Base-by-base conservation (phyloP, 805 yeast species). In the Dipodascopsis tothii region DNA sequence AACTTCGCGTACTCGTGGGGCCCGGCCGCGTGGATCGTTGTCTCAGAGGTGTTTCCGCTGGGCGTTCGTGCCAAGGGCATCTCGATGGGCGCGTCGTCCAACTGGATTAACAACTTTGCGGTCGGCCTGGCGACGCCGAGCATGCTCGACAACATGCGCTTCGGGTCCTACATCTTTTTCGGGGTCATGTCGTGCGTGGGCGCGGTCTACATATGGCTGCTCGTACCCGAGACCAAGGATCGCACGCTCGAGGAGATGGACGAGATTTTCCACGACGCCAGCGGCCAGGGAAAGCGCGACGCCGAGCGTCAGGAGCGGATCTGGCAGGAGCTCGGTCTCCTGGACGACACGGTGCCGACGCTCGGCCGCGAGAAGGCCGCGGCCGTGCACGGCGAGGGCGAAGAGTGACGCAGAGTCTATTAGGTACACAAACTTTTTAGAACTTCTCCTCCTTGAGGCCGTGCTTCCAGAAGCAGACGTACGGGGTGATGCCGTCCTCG, bases 401-500 rank as follows among this genome's bases (percentile, higher is more conserved):
- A n/a, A n/a, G n/a, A n/a, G n/a, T n/a, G n/a, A n/a, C n/a, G n/a
- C n/a, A n/a, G n/a, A n/a, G n/a, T n/a, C n/a, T n/a, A n/a, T n/a
- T n/a, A n/a, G n/a, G n/a, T n/a, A n/a, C n/a, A n/a, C n/a, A n/a
- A n/a, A n/a, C n/a, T 21, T 20, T 28, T 81, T 87, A 90, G 77
- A 90, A 77, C 82, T 92, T 92, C 71, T 75, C 79, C 69, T 79
- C 85, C 62, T 68, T 74, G 60, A 84, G 80, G 79, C 98, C 98
- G 74, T 92, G 98, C 77, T 90, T 92, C 98, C 98, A 92, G 82
- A 88, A 81, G 57, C 88, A 86, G 65, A 90, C 92, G 75, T 68
- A 92, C 67, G 98, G 98, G 60, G 98, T 92, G 62, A 80, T 75
- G 77, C 98, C 98, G 69, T 92, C 97, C 77, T 92, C 98, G 75